These are phyloP conservation scores for Vigna hirtella DNA, from an alignment of 306 rosid species.

Conservation along the genomic window DNA sequence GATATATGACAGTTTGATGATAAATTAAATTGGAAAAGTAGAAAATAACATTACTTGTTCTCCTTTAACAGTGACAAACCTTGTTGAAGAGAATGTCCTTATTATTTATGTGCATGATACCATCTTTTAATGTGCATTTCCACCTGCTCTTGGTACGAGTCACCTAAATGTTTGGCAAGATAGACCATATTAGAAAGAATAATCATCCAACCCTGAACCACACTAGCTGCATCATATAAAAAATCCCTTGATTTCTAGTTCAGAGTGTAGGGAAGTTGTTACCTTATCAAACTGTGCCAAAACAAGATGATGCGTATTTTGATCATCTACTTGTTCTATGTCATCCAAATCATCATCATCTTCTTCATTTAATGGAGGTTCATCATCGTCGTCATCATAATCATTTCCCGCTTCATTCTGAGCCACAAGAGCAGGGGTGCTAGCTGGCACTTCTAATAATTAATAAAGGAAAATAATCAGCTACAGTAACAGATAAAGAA, in stretches of 20 bases:
- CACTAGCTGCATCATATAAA: not conserved
- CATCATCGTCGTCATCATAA: slow-evolving; percentile 84
- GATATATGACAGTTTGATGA: slow-evolving; percentile 30
- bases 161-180: slow-evolving; percentile 64
- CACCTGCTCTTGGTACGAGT: slow-evolving; percentile 98
- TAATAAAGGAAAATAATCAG: slow-evolving; percentile 26
- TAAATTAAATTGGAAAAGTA: slow-evolving; percentile 33
- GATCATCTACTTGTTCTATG: slow-evolving; percentile 87
- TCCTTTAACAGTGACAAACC: slow-evolving; percentile 55
- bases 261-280: slow-evolving; percentile 37
- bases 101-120: slow-evolving; percentile 93
- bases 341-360: slow-evolving; percentile 98
- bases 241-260: slow-evolving; percentile 46
- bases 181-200: not conserved
- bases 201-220: slow-evolving; percentile 37
- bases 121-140: slow-evolving; percentile 98
- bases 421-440: slow-evolving; percentile 81
- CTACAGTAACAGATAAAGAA: not conserved
- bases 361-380: slow-evolving; percentile 92
- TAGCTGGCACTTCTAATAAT: slow-evolving; percentile 65
- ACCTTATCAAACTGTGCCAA: slow-evolving; percentile 99
- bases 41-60: slow-evolving; percentile 17
- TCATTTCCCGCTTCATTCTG: slow-evolving; percentile 77
- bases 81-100: slow-evolving; percentile 97
- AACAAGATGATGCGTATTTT: slow-evolving; percentile 84